Conservation (phyloP, 805 yeast genomes). For the Cyberlindnera sargentensis region DNA sequence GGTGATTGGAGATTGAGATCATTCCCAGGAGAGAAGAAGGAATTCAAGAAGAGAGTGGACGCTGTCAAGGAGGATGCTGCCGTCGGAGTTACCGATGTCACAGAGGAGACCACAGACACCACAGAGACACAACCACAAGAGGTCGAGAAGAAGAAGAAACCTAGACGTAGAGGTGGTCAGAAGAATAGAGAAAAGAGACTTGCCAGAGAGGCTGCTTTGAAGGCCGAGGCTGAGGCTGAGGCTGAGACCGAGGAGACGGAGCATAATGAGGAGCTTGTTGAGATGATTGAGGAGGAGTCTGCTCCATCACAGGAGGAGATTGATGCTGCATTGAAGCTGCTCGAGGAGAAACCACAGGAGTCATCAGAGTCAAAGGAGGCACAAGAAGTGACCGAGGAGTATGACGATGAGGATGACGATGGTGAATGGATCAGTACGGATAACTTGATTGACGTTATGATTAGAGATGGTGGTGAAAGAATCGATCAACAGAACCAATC, state of each 20-base stretch:
- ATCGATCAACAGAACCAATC: constrained; percentile 31
- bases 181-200: constrained; percentile 55
- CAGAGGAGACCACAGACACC: constrained; percentile 2
- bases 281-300: constrained; percentile 3
- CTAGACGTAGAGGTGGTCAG: constrained; percentile 58
- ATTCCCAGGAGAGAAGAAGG: constrained; percentile 55
- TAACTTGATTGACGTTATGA: constrained; percentile 62
- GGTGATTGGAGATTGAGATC: constrained; percentile 69
- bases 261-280: constrained; percentile 4
- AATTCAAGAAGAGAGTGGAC: constrained; percentile 12
- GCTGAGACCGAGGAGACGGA: constrained; percentile 10
- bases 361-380: neutral
- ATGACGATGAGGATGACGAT: constrained; percentile 59
- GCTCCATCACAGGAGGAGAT: constrained; percentile 5
- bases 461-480: constrained; percentile 62
- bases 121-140: constrained; percentile 1
- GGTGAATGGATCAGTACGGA: constrained; percentile 95
- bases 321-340: constrained; percentile 4
- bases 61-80: constrained; percentile 5
- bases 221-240: constrained; percentile 13
- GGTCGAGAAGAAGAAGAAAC: constrained; percentile 28
- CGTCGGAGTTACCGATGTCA: constrained; percentile 2
- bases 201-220: constrained; percentile 28
- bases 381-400: constrained; percentile 23
- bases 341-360: constrained; percentile 1